A percentile compares a stretch with the other conserved stretches of the same genome.
phyloP scores from a whole-genome alignment of 192 early-diverging fungal species.

The Rhizophagus sp. region DNA sequence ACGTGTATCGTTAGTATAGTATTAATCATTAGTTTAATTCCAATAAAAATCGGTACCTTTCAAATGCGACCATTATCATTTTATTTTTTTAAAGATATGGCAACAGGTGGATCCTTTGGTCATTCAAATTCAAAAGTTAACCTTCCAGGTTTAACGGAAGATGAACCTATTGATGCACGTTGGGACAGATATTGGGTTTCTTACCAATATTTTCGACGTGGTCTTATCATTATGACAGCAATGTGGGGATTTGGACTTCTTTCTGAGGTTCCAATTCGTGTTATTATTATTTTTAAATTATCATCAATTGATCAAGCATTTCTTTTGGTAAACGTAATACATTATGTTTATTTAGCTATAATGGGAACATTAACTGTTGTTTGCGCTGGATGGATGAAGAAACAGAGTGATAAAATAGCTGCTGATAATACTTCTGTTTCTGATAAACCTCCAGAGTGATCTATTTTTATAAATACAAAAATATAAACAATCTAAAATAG shows the following conservation, averaged over 20 bases:
- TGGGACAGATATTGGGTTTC: background rate
- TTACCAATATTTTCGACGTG: background rate
- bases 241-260: background rate
- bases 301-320: background rate
- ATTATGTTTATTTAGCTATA: background rate
- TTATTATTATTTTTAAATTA: background rate
- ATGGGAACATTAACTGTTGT: background rate
- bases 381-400: too few species aligned
- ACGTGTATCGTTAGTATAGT: slow-evolving; percentile 40
- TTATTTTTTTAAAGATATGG: slow-evolving; percentile 39
- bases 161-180: background rate
- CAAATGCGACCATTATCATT: slow-evolving; percentile 42
- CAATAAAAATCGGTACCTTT: slow-evolving; percentile 36
- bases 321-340: background rate
- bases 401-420: too few species aligned
- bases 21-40: slow-evolving; percentile 40
- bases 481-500: too few species aligned
- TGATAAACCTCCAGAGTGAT: too few species aligned
- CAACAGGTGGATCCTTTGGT: slow-evolving; percentile 9
- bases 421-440: too few species aligned
- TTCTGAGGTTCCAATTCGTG: background rate
- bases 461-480: too few species aligned
- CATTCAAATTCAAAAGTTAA: too few species aligned
- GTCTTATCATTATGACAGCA: background rate
- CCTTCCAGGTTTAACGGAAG: slow-evolving; percentile 23